Evolutionary conservation across 495 filamentous ascomycete species (phyloP), one percentile per base, ranked within the genome.

Genomic region (Hypoxylon trugodes): DNA sequence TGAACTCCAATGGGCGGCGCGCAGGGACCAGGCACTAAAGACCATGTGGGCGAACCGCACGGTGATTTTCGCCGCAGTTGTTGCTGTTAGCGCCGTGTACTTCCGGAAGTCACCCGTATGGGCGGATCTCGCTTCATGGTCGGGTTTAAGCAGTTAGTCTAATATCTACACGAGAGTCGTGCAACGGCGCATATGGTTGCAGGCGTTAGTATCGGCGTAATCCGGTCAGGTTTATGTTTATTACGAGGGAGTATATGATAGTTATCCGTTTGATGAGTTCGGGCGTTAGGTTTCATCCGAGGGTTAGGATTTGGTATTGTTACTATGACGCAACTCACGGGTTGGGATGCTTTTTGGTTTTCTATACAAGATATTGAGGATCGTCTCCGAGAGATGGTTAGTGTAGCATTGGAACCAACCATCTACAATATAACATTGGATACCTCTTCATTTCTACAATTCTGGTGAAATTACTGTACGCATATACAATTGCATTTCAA

Each of bases 1-100:
- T 18, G 87, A 95, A 73, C 69, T 97, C 26, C 72, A 79, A 60
- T 81, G 87, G 75, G 76, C 81, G 38, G 86, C 94, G 70, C 72
- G 77, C 38, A 81, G 76, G 16, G 76, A 87, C 43, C 77, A 83
- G 58, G 75, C 79, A n/a, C 48, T 84, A 22, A 73, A 76, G 30
- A 71, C 77, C 53, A 54, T 89, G 28, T 86, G 84, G 85, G 80
- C 77, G 54, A 86, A 93, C 67, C 72, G 87, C 18, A 78, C 81
- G 19, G 65, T 90, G 12, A 84, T 88, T 6, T 32, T 91, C 3
- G 87, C 90, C 51, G 69, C 93, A 12, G 55, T 88, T 15, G 78
- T 92, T 52, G 89, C 82, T 22, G 69, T 86, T 30, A 63, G 86
- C 40, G 80, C 79, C 22, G 61, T 81, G 13, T 62, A 77, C 53